Evolutionary conservation across 2,329 filamentous ascomycete species (phyloP), one percentile per base, ranked within the genome.

Genomic region (Trichocomaceae sp.): DNA sequence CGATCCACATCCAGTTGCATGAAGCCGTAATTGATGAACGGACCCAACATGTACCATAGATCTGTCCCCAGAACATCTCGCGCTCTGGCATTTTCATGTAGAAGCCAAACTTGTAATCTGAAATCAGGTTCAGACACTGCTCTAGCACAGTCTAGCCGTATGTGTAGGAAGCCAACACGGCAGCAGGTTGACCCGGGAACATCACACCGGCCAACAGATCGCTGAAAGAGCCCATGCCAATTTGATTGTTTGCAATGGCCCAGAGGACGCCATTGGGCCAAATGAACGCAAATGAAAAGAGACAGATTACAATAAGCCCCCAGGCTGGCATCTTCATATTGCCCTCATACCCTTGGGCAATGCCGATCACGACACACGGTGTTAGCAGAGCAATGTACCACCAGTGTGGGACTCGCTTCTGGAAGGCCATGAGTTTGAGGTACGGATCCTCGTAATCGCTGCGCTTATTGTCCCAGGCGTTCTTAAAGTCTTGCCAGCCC

Each of bases 21-120:
- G 23, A 50, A 31, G 26, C 47, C 47, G 31, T 31, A 50, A 29
- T 50, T 50, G 47, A 50, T 35, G 33, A 50, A 50, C 19, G 47
- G 47, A 13, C 47, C 47, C 13, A 50, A 15, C 23, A 50, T 10
- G 29, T 50, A 17, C 47, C 47, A 29, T 35, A 50, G 29, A 33
- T 8, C 47, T 50, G 47, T 33, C 47, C 47, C 47, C 47, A 50
- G 47, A 50, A 50, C 47, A 50, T 50, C 47, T 50, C 47, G 19
- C 47, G 47, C 31, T 50, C 47, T 8, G 47, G 47, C 7, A 50
- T 50, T 22, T 50, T 50, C 47, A 50, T 50, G 47, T 50, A 50
- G 47, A 50, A 50, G 4, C 47, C 47, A 22, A 50, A 50, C 31
- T 50, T 50, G 47, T 37, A 50, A 39, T 50, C 47, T 9, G 47